Conservation (phyloP, 805 yeast species). For the Spathaspora boniae region DNA sequence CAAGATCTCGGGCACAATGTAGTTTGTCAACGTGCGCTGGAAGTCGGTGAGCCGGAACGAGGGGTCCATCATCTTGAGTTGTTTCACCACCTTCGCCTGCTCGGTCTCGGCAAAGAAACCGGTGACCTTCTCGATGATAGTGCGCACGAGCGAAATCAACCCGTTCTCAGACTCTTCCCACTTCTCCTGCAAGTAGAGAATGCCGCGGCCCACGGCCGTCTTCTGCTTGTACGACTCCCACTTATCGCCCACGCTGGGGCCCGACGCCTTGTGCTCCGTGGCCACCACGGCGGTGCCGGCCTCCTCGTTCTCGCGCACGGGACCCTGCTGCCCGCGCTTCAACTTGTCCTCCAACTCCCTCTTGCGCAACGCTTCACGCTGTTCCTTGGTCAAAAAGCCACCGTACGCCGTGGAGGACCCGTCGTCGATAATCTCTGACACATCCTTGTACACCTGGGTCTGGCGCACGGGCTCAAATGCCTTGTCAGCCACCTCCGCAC, state of each 20-base stretch:
- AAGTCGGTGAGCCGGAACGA: constrained; percentile 75
- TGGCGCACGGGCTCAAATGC: constrained; percentile 91
- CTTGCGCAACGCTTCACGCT: constrained; percentile 66
- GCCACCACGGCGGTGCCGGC: constrained; percentile 83
- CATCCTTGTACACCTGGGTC: constrained; percentile 85
- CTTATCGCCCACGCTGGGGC: constrained; percentile 61
- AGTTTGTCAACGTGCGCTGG: constrained; percentile 80
- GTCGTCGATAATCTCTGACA: constrained; percentile 84
- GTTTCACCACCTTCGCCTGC: constrained; percentile 84
- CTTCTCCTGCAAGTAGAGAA: constrained; percentile 59
- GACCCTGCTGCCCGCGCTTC: constrained; percentile 58
- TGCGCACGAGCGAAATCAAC: constrained; percentile 73
- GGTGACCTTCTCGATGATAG: constrained; percentile 73
- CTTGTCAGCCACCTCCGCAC: constrained; percentile 85
- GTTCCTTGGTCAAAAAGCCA: constrained; percentile 83
- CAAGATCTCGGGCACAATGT: constrained; percentile 88
- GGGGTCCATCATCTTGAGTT: constrained; percentile 88
- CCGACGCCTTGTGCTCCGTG: constrained; percentile 75
- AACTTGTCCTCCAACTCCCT: constrained; percentile 50
- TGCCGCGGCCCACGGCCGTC: constrained; percentile 63
- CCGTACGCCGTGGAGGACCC: constrained; percentile 90
- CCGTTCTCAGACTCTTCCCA: constrained; percentile 97
- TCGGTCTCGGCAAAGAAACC: constrained; percentile 96
- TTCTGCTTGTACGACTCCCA: constrained; percentile 65
- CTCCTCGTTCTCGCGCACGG: constrained; percentile 71